Percentiles rank a stretch among this genome's conserved stretches.
These are phyloP conservation scores for Blastobotrys ciferrii DNA, from an alignment of 1,139 yeast species.

Conservation along the genomic window DNA sequence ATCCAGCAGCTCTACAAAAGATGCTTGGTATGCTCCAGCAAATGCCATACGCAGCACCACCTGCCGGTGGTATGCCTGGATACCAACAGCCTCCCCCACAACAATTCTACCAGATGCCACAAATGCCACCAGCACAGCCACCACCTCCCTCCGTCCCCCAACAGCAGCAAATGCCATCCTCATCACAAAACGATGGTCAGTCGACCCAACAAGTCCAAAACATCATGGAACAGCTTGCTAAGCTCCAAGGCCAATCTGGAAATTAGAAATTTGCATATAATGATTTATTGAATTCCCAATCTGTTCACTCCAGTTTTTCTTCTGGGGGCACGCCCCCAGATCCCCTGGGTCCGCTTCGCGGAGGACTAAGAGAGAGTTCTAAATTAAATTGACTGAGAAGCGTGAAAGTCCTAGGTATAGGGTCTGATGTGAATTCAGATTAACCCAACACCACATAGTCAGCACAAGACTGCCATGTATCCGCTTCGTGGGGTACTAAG, in stretches of 20 bases:
- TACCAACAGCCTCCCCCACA: constrained; percentile 25
- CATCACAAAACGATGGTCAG: constrained; percentile 14
- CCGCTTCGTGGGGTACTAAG: no score
- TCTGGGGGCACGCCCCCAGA: no score
- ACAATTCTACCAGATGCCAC: constrained; percentile 31
- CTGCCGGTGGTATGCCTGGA: not conserved
- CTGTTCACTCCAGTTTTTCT: no score
- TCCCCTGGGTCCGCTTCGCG: no score
- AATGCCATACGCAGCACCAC: constrained; percentile 25
- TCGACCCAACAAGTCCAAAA: constrained; percentile 28
- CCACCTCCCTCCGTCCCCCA: constrained; percentile 23
- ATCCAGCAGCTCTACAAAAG: constrained; percentile 35
- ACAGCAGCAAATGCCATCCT: constrained; percentile 18
- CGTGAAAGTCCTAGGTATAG: no score
- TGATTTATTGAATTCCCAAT: not conserved
- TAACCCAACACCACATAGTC: no score
- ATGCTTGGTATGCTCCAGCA: constrained; percentile 33
- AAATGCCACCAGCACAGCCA: constrained; percentile 27
- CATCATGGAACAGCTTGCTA: constrained; percentile 33
- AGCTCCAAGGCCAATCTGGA: constrained; percentile 22
- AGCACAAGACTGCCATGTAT: no score
- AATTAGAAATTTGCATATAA: not conserved
- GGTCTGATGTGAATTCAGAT: no score
- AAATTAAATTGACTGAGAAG: no score
- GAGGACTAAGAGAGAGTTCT: no score